A percentile compares a stretch with the other conserved stretches of the same genome.
Conservation (phyloP, 768 basidiomycete species). For the Amanita phalloides region DNA sequence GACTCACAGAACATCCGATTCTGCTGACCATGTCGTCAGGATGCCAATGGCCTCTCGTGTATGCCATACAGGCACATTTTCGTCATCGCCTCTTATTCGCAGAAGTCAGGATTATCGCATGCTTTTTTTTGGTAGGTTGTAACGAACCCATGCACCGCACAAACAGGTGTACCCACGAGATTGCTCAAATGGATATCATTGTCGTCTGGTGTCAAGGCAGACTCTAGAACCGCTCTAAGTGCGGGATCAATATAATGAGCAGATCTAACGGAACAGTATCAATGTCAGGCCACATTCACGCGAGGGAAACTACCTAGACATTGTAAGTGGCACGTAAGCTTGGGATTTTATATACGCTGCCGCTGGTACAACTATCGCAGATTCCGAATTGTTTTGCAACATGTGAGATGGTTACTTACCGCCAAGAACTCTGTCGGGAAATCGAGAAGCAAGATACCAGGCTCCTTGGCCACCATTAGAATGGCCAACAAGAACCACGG, state of each 20-base stretch:
- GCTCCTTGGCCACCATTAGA: slow-evolving; percentile 91
- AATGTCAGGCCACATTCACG: not conserved
- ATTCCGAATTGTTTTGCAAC: not conserved
- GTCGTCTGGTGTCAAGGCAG: slow-evolving; percentile 72
- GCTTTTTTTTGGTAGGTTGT: not conserved
- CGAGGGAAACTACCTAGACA: slow-evolving; percentile 37
- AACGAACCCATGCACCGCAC: slow-evolving; percentile 71
- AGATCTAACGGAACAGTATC: slow-evolving; percentile 28
- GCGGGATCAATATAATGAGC: slow-evolving; percentile 72
- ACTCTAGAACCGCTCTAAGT: slow-evolving; percentile 60
- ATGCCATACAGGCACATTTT: slow-evolving; percentile 86
- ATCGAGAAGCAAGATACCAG: slow-evolving; percentile 70
- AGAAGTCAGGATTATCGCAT: not conserved
- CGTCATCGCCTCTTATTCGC: slow-evolving; percentile 52
- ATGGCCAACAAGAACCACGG: slow-evolving; percentile 72
- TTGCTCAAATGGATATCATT: slow-evolving; percentile 84
- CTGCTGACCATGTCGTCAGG: slow-evolving; percentile 44
- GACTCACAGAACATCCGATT: slow-evolving; percentile 29
- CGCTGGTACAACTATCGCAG: slow-evolving; percentile 52
- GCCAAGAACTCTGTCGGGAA: slow-evolving; percentile 64
- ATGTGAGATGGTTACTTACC: slow-evolving; percentile 25
- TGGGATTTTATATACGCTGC: slow-evolving; percentile 85
- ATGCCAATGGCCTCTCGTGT: slow-evolving; percentile 53
- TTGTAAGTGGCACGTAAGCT: slow-evolving; percentile 64
- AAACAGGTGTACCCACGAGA: slow-evolving; percentile 51